Percentiles rank a stretch among this genome's conserved stretches.
Conservation (phyloP, 805 yeast species). For the Wickerhamiella sorbophila region DNA sequence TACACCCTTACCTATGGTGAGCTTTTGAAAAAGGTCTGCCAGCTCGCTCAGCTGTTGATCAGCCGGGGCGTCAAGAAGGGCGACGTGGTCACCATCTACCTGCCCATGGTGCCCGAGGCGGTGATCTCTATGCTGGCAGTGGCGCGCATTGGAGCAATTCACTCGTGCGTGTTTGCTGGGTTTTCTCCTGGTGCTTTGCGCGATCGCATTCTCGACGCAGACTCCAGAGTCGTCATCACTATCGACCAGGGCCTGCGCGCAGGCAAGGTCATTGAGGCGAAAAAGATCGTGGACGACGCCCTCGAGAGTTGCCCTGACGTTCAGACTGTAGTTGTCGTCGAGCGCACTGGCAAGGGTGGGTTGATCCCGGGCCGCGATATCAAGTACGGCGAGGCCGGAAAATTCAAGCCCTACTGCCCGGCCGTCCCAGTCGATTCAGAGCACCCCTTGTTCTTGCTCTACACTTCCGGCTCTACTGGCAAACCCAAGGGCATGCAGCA, state of each 20-base stretch:
- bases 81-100: conserved; percentile 89
- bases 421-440: conserved; percentile 80
- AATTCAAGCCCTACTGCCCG: conserved; percentile 73
- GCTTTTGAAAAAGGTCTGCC: conserved; percentile 68
- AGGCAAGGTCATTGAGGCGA: conserved; percentile 69
- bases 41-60: conserved; percentile 70
- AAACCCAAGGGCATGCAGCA: conserved; percentile 97
- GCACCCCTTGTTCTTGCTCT: conserved; percentile 88
- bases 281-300: conserved; percentile 92
- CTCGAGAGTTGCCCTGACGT: conserved; percentile 56
- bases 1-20: conserved; percentile 71
- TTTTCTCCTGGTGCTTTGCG: conserved; percentile 83
- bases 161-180: conserved; percentile 93
- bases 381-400: conserved; percentile 90
- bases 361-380: conserved; percentile 71
- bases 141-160: conserved; percentile 88
- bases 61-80: conserved; percentile 86
- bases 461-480: conserved; percentile 97
- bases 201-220: conserved; percentile 84
- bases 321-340: conserved; percentile 69
- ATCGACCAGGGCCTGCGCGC: conserved; percentile 95
- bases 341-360: conserved; percentile 73
- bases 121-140: conserved; percentile 87
- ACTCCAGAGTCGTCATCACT: conserved; percentile 75
- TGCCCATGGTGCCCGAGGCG: conserved; percentile 98